These are phyloP conservation scores for Penicillium sp. DNA, from an alignment of 2,329 filamentous ascomycete species.

Conservation along the genomic window DNA sequence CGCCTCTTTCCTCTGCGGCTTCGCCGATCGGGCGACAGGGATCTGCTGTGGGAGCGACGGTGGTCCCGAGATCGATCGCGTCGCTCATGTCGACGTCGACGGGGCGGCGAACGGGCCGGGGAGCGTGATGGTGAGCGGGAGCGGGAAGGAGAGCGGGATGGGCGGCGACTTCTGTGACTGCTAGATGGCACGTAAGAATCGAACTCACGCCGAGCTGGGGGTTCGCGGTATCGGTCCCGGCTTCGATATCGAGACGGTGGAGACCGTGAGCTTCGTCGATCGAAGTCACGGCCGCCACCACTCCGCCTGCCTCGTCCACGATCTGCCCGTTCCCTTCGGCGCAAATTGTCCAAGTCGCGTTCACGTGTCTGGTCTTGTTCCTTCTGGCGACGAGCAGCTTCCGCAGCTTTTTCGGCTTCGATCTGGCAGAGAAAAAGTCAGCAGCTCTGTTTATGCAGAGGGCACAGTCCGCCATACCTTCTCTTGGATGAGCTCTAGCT, in stretches of 20 bases:
- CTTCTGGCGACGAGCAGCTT: constrained; percentile 64
- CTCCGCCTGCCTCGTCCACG: constrained; percentile 36
- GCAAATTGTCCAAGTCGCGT: constrained; percentile 61
- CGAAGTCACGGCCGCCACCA: constrained; percentile 40
- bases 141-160: constrained; percentile 30
- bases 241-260: constrained; percentile 43
- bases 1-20: constrained; percentile 33
- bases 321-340: constrained; percentile 50
- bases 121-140: constrained; percentile 30
- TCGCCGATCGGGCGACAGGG: constrained; percentile 38
- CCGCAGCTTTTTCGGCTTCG: constrained; percentile 73
- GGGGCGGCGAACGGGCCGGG: constrained; percentile 7
- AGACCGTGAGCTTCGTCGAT: constrained; percentile 49
- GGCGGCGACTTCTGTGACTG: constrained; percentile 36
- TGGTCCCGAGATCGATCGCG: constrained; percentile 25
- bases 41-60: constrained; percentile 27
- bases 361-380: constrained; percentile 68
- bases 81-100: constrained; percentile 20
- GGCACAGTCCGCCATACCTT: constrained; percentile 58
- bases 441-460: not conserved
- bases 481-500: constrained; percentile 86
- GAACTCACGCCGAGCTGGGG: constrained; percentile 46
- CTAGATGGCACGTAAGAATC: constrained; percentile 54
- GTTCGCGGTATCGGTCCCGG: constrained; percentile 42
- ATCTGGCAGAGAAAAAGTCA: constrained; percentile 48